Evolutionary conservation across 2,329 filamentous ascomycete genomes (phyloP), one percentile per base, ranked within the genome.

Genomic region (Aspergillus eucalypticola): DNA sequence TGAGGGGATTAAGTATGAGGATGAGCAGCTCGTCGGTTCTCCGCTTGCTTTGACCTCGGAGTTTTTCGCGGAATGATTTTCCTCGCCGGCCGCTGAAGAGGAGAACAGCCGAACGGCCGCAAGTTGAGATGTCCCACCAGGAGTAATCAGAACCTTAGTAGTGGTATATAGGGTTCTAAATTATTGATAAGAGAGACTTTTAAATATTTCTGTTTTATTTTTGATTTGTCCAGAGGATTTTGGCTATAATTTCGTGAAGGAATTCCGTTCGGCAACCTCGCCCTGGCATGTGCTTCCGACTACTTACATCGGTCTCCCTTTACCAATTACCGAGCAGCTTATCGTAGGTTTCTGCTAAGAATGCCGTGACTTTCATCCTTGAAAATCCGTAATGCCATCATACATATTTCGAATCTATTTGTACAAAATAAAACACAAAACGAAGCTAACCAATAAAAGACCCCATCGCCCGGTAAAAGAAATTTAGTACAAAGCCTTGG

Each of bases 401-500:
- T 59, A 59, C 55, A 59, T 55, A 56, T 62, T 60, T 67, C 56
- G 59, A 58, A 67, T 70, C 71, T 73, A 73, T 72, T 73, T 72
- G 66, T 73, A 73, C 71, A 73, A 58, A 61, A 60, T 60, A 61
- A 59, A 51, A 54, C 25, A 56, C 52, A 66, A 42, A 58, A 58
- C 52, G 42, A 64, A 58, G 49, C 61, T 58, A 60, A 58, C 32
- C 53, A 51, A 27, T 27, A 51, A 54, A 54, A 39, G 39, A 49
- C 29, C 39, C 38, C 25, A 52, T 46, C 27, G 39, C 51, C 56
- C 32, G 23, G 27, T 52, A 25, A 58, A 52, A 27, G 41, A n/a
- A 49, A 57, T 56, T 67, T 66, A 68, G 65, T 75, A 76, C 62
- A 63, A 57, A 56, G 77, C 77, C 64, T 68, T 73, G 39, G 74